Evolutionary conservation across 257 asterid species (phyloP), one percentile per base, ranked within the genome.

Genomic region (Gynochthodes officinalis): DNA sequence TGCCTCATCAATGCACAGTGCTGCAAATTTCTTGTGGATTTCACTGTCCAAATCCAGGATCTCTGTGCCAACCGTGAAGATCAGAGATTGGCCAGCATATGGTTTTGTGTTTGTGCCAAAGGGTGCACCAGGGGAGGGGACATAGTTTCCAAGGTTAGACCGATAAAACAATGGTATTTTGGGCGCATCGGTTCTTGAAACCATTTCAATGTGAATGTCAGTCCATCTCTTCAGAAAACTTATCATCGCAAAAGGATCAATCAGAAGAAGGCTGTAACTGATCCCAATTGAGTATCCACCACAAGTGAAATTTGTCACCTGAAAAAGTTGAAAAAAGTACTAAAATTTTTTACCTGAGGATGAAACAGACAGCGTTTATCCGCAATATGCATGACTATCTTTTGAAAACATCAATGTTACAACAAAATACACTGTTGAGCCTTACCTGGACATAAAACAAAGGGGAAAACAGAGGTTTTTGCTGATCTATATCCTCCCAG

Each of bases 221-320:
- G 84, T 70, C 97, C 93, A 89, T 68, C 25, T 82, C 73, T 80
- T 86, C 72, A 89, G 64, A 82, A 87, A 89, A 75, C 7, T 69
- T 71, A 83, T 69, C 57, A 85, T 74, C 50, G n/a, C 16, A 75
- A 86, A 87, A 6, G 96, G 96, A 70, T 90, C 93, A 32, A 65
- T 80, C 5, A 86, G 80, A 21, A 89, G 83, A 32, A 84, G 84
- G 82, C 93, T 89, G 82, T 87, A 84, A 46, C 90, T 89, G n/a
- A 89, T 86, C 49, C 96, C 97, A 55, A 90, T 75, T 35, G 93
- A 86, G 53, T 88, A 90, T 73, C 88, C 91, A 2, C 91, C 93
- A 78, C 96, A 90, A 25, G 48, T 83, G 81, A 90, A 90, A 76
- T 84, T 89, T 10, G 93, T 87, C 12, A 89, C 91, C 97, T 90